Conservation (phyloP, 2,329 filamentous ascomycete species). For the Colletotrichum truncatum region DNA sequence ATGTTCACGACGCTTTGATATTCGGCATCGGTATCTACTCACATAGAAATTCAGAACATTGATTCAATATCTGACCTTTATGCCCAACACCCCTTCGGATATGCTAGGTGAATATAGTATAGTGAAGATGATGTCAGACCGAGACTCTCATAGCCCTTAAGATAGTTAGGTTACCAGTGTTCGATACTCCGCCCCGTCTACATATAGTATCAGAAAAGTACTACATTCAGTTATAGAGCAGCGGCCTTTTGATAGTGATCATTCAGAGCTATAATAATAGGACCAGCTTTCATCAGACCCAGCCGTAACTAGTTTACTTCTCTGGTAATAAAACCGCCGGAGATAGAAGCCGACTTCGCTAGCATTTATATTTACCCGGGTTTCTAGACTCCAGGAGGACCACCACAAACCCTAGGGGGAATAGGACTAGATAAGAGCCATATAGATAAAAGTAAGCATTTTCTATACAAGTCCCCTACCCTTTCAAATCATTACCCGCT, state of each 20-base stretch:
- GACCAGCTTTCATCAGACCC: conserved; percentile 36
- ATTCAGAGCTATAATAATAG: conserved; percentile 36
- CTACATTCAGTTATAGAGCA: conserved; percentile 34
- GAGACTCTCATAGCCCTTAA: conserved; percentile 19
- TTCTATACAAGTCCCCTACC: neutral
- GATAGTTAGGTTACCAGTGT: conserved; percentile 35
- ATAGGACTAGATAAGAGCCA: conserved; percentile 32
- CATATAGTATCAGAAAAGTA: conserved; percentile 31
- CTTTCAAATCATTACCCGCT: neutral
- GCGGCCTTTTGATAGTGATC: conserved; percentile 34
- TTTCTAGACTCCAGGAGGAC: conserved; percentile 41
- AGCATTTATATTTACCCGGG: conserved; percentile 39
- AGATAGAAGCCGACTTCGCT: conserved; percentile 39
- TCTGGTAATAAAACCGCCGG: conserved; percentile 42
- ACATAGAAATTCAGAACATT: conserved; percentile 40
- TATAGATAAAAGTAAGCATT: conserved; percentile 34
- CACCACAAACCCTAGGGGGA: conserved; percentile 44
- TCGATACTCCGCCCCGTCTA: conserved; percentile 29
- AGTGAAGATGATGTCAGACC: neutral
- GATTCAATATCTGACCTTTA: conserved; percentile 40
- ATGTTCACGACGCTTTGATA: conserved; percentile 33
- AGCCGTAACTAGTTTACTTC: conserved; percentile 40
- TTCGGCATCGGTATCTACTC: conserved; percentile 43
- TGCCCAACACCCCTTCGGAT: conserved; percentile 33
- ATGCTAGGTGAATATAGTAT: neutral